A percentile compares a stretch with the other conserved stretches of the same genome.
phyloP scores from a whole-genome alignment of 208 protist genomes.

The Strigomonas culicis region DNA sequence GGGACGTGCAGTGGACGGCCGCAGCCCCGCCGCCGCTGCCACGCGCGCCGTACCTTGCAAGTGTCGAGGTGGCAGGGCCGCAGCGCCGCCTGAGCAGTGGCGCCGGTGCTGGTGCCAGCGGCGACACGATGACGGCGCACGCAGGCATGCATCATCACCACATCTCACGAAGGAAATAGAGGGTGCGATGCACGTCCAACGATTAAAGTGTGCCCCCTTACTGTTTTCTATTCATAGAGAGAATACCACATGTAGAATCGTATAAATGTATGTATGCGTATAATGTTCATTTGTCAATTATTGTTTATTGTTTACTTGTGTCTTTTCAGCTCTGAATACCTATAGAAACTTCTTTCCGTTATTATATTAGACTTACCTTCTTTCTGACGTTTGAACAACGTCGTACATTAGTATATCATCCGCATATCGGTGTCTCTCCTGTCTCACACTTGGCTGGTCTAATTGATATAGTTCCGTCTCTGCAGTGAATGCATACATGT shows the following conservation, averaged over 20 bases:
- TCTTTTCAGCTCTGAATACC: too few species aligned
- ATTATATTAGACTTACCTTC: too few species aligned
- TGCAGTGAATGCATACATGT: neutral
- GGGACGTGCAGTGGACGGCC: constrained; percentile 7
- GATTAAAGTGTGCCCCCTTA: too few species aligned
- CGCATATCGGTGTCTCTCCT: too few species aligned
- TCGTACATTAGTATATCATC: too few species aligned
- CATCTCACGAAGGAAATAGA: neutral
- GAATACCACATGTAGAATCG: neutral
- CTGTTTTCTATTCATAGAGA: too few species aligned
- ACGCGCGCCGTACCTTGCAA: neutral
- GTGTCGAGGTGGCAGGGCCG: neutral
- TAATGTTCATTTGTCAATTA: neutral
- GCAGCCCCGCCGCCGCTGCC: constrained; percentile 24
- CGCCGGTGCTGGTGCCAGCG: neutral
- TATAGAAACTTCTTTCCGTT: too few species aligned
- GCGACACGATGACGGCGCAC: neutral
- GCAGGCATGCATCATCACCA: constrained; percentile 10
- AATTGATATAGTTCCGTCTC: neutral
- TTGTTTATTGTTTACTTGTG: too few species aligned
- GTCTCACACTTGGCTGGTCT: neutral
- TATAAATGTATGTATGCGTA: neutral
- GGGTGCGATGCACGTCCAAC: too few species aligned
- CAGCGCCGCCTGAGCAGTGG: constrained; percentile 28
- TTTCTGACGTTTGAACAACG: too few species aligned